Base-by-base conservation (phyloP, 352 stramenopile species). In the Globisporangium uncinulatum region DNA sequence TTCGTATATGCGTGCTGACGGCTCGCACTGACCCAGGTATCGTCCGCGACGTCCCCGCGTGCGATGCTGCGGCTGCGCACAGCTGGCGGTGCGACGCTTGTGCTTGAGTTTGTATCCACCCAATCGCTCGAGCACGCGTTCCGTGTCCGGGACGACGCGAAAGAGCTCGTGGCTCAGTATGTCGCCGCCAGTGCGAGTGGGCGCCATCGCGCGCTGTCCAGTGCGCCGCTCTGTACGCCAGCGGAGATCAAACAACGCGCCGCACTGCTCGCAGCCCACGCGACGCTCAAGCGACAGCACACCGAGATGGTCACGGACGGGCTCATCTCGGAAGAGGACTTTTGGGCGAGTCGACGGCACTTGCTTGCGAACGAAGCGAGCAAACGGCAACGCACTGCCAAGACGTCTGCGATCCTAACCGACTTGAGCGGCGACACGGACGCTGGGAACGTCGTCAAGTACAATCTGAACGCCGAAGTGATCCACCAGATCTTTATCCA, bases 401-500 rank as follows among this genome's bases (percentile, higher is more conserved):
- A 93, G 55, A 93, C 85, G 54, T 92, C 79, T 7, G 80, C 84
- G 14, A 92, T 95, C 24, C 53, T 95, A 46, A 92, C 85, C 14
- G 85, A 95, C 47, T 55, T 95, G 21, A 68, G 78, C 32, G 80
- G 77, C 11, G 71, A 92, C 46, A 92, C 84, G 59, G 83, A 89
- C 20, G 62, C 75, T 6, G 69, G 81, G 11, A 89, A 92, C 41
- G 78, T 89, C 29, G 78, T 95, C 68, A 95, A 95, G 67, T 95
- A 95, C 67, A 95, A 95, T 43, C 66, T 95, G 49, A 95, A 95
- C 46, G 83, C 83, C 1, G 83, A 95, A 29, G 85, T 93, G 47
- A 93, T 95, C 62, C 85, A 95, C 58, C 85, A 95, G 70, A 95
- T 95, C 57, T 95, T 95, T 39, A 87, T 92, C 53, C 85, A 95